Conservation (phyloP, 179 eudicot species). For the Actinidia arguta region DNA sequence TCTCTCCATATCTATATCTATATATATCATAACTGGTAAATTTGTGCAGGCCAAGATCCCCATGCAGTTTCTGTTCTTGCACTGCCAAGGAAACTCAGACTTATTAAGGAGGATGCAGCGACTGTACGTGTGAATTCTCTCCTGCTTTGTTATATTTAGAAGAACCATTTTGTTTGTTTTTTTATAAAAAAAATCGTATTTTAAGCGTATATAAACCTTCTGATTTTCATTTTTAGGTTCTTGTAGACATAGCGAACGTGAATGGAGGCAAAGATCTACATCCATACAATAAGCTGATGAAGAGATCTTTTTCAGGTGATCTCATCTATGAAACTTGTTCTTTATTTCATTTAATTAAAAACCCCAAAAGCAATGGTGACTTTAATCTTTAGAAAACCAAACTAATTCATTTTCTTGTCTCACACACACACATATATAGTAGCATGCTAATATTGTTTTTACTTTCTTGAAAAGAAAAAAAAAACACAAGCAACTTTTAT, state of each 20-base stretch:
- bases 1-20: not conserved
- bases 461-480: not conserved
- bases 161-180: not conserved
- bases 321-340: not conserved
- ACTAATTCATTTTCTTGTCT: not conserved
- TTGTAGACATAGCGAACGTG: conserved; percentile 1
- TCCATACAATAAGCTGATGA: conserved; percentile 9
- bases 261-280: conserved; percentile 19
- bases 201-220: not conserved
- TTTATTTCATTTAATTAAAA: not conserved
- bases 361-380: not conserved
- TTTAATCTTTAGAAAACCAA: too few species aligned
- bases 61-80: not conserved
- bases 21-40: not conserved
- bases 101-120: conserved; percentile 18
- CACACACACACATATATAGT: not conserved
- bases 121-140: conserved; percentile 17
- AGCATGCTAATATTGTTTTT: not conserved
- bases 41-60: conserved; percentile 24
- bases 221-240: not conserved
- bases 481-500: not conserved
- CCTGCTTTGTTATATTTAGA: not conserved
- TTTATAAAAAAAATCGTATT: too few species aligned
- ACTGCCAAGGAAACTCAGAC: conserved; percentile 39
- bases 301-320: conserved; percentile 31